phyloP scores from a whole-genome alignment of 192 early-diverging fungal species.

The Geranomyces michiganensis region DNA sequence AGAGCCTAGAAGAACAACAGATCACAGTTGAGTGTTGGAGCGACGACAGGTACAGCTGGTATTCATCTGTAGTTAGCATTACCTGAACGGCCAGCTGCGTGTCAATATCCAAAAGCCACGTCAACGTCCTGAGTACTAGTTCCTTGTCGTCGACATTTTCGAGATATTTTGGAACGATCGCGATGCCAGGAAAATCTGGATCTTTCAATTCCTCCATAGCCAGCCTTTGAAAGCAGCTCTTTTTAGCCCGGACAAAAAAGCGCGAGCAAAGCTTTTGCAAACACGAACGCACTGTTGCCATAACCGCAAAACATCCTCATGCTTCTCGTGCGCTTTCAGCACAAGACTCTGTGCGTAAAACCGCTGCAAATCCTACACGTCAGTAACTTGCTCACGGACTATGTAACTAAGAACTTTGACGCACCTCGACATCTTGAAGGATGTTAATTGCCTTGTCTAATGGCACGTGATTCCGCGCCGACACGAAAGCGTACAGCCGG shows the following conservation, averaged over 20 bases:
- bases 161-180: slow-evolving; percentile 28
- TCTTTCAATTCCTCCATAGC: slow-evolving; percentile 54
- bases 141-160: slow-evolving; percentile 19
- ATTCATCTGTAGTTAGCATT: neutral
- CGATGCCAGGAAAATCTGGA: slow-evolving; percentile 45
- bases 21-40: neutral
- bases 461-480: slow-evolving; percentile 50
- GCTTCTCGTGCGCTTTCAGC: slow-evolving; percentile 54
- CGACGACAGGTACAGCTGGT: neutral
- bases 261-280: neutral
- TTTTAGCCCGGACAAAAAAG: neutral
- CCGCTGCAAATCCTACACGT: slow-evolving; percentile 34
- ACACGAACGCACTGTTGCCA: slow-evolving; percentile 60
- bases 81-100: slow-evolving; percentile 41
- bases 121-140: slow-evolving; percentile 25
- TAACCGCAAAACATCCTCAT: slow-evolving; percentile 57
- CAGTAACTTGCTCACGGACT: neutral
- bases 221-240: slow-evolving; percentile 43
- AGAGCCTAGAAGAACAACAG: slow-evolving; percentile 8
- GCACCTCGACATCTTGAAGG: neutral
- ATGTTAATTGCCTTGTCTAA: slow-evolving; percentile 41
- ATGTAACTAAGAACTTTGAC: neutral
- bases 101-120: slow-evolving; percentile 40
- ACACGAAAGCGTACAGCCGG: slow-evolving; percentile 35
- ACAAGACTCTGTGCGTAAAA: slow-evolving; percentile 66